phyloP scores from a whole-genome alignment of 148 eudicot species.

The Persicaria maculosa region DNA sequence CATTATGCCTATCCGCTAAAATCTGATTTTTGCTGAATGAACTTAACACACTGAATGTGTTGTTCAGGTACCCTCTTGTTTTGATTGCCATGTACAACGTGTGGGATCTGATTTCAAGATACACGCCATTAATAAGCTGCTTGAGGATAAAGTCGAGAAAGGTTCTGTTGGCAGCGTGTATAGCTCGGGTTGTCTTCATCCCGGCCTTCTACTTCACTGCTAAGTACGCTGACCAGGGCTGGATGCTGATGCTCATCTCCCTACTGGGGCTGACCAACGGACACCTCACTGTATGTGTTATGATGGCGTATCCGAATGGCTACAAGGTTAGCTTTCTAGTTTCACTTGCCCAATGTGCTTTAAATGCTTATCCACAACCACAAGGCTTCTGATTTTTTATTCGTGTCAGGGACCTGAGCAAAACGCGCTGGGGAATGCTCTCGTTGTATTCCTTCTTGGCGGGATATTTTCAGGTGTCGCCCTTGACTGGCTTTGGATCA shows the following conservation, averaged over 20 bases:
- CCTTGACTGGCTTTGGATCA: background rate
- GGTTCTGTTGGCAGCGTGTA: background rate
- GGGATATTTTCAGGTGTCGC: background rate
- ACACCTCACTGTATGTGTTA: constrained; percentile 11
- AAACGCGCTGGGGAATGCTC: constrained; percentile 2
- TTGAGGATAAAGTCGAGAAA: background rate
- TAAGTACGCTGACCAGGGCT: constrained; percentile 3
- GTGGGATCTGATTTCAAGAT: constrained; percentile 14
- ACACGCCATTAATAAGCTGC: constrained; percentile 10
- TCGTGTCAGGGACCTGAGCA: background rate
- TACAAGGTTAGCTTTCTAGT: constrained; percentile 8
- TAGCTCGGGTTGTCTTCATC: constrained; percentile 4
- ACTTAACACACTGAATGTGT: no score
- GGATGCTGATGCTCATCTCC: constrained; percentile 13
- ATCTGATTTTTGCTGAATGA: background rate
- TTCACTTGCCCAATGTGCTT: background rate
- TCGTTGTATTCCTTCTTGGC: background rate
- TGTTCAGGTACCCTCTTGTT: constrained; percentile 13
- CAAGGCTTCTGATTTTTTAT: background rate
- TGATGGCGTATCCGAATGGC: constrained; percentile 11
- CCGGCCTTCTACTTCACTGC: constrained; percentile 14
- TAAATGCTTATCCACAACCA: background rate
- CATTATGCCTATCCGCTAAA: background rate
- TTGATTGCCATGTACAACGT: constrained; percentile 12
- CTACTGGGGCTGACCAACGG: constrained; percentile 10